Evolutionary conservation across 2,329 filamentous ascomycete species (phyloP).

Genomic region (Rachicladosporium sp.): DNA sequence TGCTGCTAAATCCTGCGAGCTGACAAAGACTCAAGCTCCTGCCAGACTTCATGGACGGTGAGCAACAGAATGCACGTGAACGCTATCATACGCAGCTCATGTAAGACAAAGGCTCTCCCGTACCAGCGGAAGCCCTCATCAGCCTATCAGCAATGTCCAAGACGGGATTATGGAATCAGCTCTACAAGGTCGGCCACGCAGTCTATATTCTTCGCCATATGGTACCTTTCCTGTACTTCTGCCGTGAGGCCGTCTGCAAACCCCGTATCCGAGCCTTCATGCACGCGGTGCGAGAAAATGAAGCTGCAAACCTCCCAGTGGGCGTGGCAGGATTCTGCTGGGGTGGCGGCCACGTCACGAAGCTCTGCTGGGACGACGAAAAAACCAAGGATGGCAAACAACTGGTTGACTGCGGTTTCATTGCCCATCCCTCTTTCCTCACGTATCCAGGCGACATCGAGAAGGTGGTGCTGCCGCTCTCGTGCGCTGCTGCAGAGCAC

Average conservation of each 20-base stretch:
- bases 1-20: not conserved
- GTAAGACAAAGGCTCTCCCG: not conserved
- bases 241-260: slow-evolving; percentile 13
- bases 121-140: slow-evolving; percentile 17
- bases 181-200: slow-evolving; percentile 21
- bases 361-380: slow-evolving; percentile 21
- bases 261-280: slow-evolving; percentile 20
- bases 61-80: not conserved
- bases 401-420: slow-evolving; percentile 23
- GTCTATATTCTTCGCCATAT: slow-evolving; percentile 12
- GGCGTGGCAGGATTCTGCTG: slow-evolving; percentile 26
- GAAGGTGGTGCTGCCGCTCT: slow-evolving; percentile 21
- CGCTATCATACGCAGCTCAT: not conserved
- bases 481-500: slow-evolving; percentile 21
- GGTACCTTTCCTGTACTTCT: slow-evolving; percentile 16
- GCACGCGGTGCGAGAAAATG: slow-evolving; percentile 17
- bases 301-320: slow-evolving; percentile 19
- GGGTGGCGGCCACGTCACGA: slow-evolving; percentile 24
- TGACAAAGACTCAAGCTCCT: slow-evolving; percentile 13
- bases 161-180: slow-evolving; percentile 19
- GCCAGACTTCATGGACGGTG: slow-evolving; percentile 27
- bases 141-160: slow-evolving; percentile 19
- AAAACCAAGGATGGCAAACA: slow-evolving; percentile 18
- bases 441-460: slow-evolving; percentile 24
- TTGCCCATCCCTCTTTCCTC: slow-evolving; percentile 24